A percentile compares a stretch with the other conserved stretches of the same genome.
Evolutionary conservation across 345 rosid genomes (phyloP).

Genomic region (Odontarrhena argentea): DNA sequence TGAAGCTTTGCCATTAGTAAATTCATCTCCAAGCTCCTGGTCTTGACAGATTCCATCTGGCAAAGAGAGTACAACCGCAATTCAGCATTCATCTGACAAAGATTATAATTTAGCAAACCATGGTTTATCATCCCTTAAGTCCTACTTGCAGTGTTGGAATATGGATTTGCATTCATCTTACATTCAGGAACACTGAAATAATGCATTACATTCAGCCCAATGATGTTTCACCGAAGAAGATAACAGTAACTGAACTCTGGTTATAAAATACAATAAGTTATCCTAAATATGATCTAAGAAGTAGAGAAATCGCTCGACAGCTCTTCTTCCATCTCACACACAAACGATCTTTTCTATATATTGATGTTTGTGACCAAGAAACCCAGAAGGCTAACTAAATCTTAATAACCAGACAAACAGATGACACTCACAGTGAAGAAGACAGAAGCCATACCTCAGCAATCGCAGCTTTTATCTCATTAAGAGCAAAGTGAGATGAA

Average conservation of each 20-base stretch:
- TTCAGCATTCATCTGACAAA: not conserved
- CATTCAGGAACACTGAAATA: conserved; percentile 4
- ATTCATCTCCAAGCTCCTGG: conserved; percentile 92
- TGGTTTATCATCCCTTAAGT: conserved; percentile 13
- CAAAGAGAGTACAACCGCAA: conserved; percentile 23
- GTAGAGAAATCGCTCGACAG: not conserved
- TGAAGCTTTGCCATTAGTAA: conserved; percentile 91
- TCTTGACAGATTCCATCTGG: conserved; percentile 94
- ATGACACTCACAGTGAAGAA: conserved; percentile 22
- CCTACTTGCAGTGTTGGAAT: conserved; percentile 5
- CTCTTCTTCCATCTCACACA: not conserved
- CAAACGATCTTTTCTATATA: not conserved
- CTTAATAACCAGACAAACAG: conserved; percentile 11
- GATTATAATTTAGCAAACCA: conserved; percentile 15
- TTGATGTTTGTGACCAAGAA: conserved; percentile 11
- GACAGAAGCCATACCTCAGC: conserved; percentile 60
- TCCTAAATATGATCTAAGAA: conserved; percentile 1
- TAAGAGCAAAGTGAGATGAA: conserved; percentile 73
- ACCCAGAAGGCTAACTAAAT: not conserved
- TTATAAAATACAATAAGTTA: not conserved
- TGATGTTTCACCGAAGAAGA: conserved; percentile 2
- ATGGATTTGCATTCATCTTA: not conserved
- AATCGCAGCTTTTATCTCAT: conserved; percentile 76
- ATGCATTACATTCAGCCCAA: not conserved
- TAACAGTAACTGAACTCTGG: conserved; percentile 1